These are phyloP conservation scores for Tylopilus subfusipes DNA, from an alignment of 768 basidiomycete species.

Conservation along the genomic window DNA sequence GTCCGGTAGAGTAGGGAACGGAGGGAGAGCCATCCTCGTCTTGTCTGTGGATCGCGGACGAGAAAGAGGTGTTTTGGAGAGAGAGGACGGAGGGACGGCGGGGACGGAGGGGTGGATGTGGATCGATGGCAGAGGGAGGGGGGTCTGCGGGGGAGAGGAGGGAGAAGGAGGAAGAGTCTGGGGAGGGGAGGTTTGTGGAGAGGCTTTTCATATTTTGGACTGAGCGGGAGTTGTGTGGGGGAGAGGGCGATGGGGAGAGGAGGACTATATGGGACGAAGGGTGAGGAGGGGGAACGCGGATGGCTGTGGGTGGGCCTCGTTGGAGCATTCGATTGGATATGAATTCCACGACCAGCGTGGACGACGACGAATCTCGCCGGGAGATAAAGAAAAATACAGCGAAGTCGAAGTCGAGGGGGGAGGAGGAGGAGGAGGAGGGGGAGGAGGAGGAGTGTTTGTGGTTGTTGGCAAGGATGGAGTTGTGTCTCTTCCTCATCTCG, in stretches of 20 bases:
- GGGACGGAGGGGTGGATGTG: conserved; percentile 34
- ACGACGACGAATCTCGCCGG: too few relatives aligned
- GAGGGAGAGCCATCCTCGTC: conserved; percentile 61
- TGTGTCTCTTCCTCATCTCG: conserved; percentile 45
- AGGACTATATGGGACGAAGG: conserved; percentile 37
- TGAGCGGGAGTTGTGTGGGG: not conserved
- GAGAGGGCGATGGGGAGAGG: not conserved
- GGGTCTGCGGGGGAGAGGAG: conserved; percentile 32
- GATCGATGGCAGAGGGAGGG: conserved; percentile 23
- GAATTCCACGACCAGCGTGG: conserved; percentile 37
- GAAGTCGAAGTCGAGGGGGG: not conserved
- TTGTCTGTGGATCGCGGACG: conserved; percentile 55
- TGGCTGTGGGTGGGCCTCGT: conserved; percentile 36
- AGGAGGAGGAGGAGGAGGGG: not conserved
- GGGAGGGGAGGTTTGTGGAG: conserved; percentile 57
- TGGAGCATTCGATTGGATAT: conserved; percentile 28
- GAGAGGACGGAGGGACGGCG: conserved; percentile 73
- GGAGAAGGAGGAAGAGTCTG: not conserved
- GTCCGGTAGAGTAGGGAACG: conserved; percentile 75
- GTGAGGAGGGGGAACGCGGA: conserved; percentile 48
- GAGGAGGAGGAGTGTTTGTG: not conserved
- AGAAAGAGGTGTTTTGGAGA: conserved; percentile 51
- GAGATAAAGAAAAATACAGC: not conserved
- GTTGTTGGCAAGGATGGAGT: not conserved
- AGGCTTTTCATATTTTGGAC: conserved; percentile 74